Conservation (phyloP, 768 basidiomycete genomes). For the Hericium erinaceus region DNA sequence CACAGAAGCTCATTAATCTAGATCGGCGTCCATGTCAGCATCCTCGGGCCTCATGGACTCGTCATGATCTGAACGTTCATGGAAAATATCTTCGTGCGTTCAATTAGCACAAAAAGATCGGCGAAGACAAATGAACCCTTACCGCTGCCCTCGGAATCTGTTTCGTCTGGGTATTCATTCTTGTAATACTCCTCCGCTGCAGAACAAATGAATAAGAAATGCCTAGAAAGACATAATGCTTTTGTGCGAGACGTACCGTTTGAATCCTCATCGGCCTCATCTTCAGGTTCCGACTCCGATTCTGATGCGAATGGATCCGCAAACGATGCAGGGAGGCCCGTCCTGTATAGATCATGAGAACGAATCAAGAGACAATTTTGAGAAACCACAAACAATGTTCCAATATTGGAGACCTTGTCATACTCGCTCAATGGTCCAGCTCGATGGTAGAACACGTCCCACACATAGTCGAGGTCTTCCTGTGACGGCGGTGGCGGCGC, state of each 20-base stretch:
- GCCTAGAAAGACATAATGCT: background rate
- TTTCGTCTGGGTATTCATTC: slow-evolving; percentile 79
- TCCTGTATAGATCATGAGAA: slow-evolving; percentile 26
- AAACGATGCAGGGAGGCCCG: slow-evolving; percentile 51
- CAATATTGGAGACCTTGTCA: slow-evolving; percentile 45
- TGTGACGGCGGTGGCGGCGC: background rate
- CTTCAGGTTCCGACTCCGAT: slow-evolving; percentile 59
- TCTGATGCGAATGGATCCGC: slow-evolving; percentile 40
- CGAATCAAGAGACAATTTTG: background rate
- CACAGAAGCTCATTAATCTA: too few relatives aligned
- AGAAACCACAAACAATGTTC: slow-evolving; percentile 45
- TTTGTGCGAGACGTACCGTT: slow-evolving; percentile 42
- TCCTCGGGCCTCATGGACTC: background rate
- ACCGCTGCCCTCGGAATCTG: slow-evolving; percentile 25
- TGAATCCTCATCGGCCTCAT: slow-evolving; percentile 78
- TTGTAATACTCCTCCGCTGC: slow-evolving; percentile 77
- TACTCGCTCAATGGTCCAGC: slow-evolving; percentile 52
- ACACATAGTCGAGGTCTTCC: slow-evolving; percentile 60
- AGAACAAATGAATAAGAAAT: background rate
- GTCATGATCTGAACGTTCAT: background rate
- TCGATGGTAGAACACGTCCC: slow-evolving; percentile 76
- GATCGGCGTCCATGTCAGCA: too few relatives aligned
- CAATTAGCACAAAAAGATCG: background rate
- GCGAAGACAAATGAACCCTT: background rate
- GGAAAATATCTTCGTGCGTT: background rate